phyloP scores from a whole-genome alignment of 805 yeast species.

The Candida jianshihensis region DNA sequence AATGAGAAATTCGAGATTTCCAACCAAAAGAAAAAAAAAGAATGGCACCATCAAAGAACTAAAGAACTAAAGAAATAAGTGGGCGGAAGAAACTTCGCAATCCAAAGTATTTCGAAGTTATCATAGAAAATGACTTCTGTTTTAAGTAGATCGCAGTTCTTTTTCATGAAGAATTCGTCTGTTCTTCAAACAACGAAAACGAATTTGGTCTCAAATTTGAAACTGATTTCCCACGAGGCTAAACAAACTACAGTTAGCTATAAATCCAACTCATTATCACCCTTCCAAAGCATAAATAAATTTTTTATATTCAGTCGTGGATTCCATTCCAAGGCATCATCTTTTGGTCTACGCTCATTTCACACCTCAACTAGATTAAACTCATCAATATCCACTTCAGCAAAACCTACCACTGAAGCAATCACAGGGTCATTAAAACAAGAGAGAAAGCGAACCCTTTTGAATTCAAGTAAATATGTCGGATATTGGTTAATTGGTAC shows the following conservation, averaged over 20 bases:
- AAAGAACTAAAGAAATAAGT: no score
- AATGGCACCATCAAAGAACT: background rate
- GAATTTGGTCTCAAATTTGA: constrained; percentile 1
- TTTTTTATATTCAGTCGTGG: no score
- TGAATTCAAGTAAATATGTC: constrained; percentile 41
- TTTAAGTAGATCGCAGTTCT: constrained; percentile 47
- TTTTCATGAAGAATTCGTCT: constrained; percentile 48
- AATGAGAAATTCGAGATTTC: constrained; percentile 12
- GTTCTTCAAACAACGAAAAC: constrained; percentile 28
- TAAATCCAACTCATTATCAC: no score
- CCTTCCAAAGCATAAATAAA: constrained; percentile 5
- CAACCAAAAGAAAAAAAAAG: constrained; percentile 3
- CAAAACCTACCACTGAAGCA: constrained; percentile 2
- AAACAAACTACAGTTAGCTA: no score
- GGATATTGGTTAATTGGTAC: constrained; percentile 89
- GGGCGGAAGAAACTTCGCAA: no score
- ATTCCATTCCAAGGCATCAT: no score
- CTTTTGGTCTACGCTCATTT: no score
- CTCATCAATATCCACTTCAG: background rate
- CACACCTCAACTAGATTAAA: no score
- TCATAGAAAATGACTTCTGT: constrained; percentile 13
- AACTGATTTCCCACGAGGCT: background rate
- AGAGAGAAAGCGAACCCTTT: constrained; percentile 13
- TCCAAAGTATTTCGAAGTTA: no score
- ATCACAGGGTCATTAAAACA: background rate